These are phyloP conservation scores for Geranomyces variabilis DNA, from an alignment of 192 early-diverging fungal species.

Conservation along the genomic window DNA sequence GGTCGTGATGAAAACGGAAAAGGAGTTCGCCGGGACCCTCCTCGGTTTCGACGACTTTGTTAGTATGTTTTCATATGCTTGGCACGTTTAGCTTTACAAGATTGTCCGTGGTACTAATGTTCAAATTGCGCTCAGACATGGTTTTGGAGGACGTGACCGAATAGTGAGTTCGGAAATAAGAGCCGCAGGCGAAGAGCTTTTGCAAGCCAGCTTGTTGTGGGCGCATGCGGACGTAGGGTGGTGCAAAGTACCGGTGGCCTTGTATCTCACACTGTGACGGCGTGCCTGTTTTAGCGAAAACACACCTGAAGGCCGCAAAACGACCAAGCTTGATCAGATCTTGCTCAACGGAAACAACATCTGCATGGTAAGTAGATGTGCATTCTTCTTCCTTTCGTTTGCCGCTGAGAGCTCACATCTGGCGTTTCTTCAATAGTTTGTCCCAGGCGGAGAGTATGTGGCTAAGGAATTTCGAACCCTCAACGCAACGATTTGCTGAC, in stretches of 20 bases:
- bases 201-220: constrained; percentile 7
- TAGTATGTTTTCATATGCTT: constrained; percentile 55
- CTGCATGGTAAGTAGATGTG: constrained; percentile 72
- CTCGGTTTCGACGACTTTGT: constrained; percentile 99
- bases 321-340: constrained; percentile 83
- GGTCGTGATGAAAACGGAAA: constrained; percentile 97
- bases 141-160: constrained; percentile 97
- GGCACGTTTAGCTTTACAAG: background rate
- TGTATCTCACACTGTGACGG: no score
- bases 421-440: constrained; percentile 33
- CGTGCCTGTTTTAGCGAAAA: constrained; percentile 59
- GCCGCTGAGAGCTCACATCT: background rate
- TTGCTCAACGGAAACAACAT: constrained; percentile 98
- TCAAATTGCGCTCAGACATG: constrained; percentile 68
- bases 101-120: background rate
- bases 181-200: background rate
- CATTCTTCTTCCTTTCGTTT: background rate
- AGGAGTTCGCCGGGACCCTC: constrained; percentile 95
- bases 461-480: background rate
- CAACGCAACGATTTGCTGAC: background rate
- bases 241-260: no score
- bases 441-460: constrained; percentile 48
- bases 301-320: constrained; percentile 74
- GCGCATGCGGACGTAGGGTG: background rate
- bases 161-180: constrained; percentile 60